Evolutionary conservation across 768 basidiomycete species (phyloP).

Genomic region (Ramaria rubella): DNA sequence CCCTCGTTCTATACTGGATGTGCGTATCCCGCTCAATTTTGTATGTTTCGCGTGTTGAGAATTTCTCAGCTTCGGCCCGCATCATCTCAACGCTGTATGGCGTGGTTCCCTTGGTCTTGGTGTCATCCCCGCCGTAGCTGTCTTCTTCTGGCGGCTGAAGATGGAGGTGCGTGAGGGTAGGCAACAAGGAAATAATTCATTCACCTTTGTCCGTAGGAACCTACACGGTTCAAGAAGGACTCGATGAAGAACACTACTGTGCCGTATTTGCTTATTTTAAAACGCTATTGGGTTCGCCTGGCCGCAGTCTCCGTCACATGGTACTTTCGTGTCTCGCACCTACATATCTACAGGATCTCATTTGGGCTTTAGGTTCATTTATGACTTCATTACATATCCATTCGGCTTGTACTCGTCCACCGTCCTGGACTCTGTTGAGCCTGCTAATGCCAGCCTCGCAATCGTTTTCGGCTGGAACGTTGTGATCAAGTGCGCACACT

Average conservation of each 20-base stretch:
- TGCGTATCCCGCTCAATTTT: conserved; percentile 38
- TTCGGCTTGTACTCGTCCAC: conserved; percentile 80
- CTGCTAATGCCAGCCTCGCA: conserved; percentile 43
- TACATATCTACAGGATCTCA: no score
- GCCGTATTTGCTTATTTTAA: conserved; percentile 71
- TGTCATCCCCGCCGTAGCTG: conserved; percentile 66
- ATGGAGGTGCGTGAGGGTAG: conserved; percentile 41
- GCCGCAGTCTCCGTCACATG: conserved; percentile 71
- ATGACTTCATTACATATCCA: conserved; percentile 73
- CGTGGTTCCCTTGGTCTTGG: conserved; percentile 44
- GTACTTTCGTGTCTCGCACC: conserved; percentile 31
- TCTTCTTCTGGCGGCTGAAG: conserved; percentile 81
- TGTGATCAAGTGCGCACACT: conserved; percentile 71
- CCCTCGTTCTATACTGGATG: conserved; percentile 87
- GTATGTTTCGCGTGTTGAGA: background rate
- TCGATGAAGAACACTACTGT: conserved; percentile 71
- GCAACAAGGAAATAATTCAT: background rate
- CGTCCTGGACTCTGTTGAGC: conserved; percentile 42
- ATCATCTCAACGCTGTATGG: conserved; percentile 6
- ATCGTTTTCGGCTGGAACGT: conserved; percentile 80
- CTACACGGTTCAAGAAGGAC: conserved; percentile 62
- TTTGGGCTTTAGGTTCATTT: conserved; percentile 51
- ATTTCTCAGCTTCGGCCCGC: background rate
- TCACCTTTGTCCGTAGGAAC: conserved; percentile 40
- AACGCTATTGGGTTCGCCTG: conserved; percentile 73